phyloP scores from a whole-genome alignment of 2,329 filamentous ascomycete species.

The Esteya vermicola region DNA sequence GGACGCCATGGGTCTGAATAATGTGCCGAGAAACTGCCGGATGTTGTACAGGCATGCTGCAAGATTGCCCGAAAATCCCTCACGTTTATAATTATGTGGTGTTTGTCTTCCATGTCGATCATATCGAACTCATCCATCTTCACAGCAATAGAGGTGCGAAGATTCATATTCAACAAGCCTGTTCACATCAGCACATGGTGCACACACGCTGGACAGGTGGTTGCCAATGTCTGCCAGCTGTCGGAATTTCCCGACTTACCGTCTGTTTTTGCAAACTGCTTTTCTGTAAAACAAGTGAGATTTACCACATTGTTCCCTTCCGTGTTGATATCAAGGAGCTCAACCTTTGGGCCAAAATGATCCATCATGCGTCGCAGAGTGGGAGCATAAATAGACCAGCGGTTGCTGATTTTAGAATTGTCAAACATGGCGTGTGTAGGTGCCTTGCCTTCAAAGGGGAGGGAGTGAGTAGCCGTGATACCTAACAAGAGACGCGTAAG shows the following conservation, averaged over 20 bases:
- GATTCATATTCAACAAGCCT: slow-evolving; percentile 63
- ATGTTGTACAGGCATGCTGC: slow-evolving; percentile 56
- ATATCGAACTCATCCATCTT: slow-evolving; percentile 65
- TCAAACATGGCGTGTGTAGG: slow-evolving; percentile 67
- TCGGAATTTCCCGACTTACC: slow-evolving; percentile 19
- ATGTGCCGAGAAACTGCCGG: slow-evolving; percentile 49
- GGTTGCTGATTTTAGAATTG: slow-evolving; percentile 47
- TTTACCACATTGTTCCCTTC: slow-evolving; percentile 58
- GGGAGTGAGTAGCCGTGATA: slow-evolving; percentile 61
- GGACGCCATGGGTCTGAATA: slow-evolving; percentile 61
- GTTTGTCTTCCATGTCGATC: slow-evolving; percentile 57
- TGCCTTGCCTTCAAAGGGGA: slow-evolving; percentile 61
- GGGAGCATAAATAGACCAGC: slow-evolving; percentile 58
- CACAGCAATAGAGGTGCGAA: slow-evolving; percentile 66
- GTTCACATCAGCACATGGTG: neutral
- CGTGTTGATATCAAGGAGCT: slow-evolving; percentile 66
- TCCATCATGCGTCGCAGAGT: slow-evolving; percentile 64
- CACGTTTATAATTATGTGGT: slow-evolving; percentile 69
- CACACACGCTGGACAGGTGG: too few relatives aligned
- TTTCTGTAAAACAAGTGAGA: slow-evolving; percentile 73
- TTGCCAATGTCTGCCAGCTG: too few relatives aligned
- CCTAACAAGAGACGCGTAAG: slow-evolving; percentile 24
- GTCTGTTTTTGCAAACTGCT: slow-evolving; percentile 51
- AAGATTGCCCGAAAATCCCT: slow-evolving; percentile 74
- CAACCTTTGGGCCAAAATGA: slow-evolving; percentile 67